Evolutionary conservation across 441 rosid genomes (phyloP), one percentile per base, ranked within the genome.

Genomic region (Syzygium malaccense): DNA sequence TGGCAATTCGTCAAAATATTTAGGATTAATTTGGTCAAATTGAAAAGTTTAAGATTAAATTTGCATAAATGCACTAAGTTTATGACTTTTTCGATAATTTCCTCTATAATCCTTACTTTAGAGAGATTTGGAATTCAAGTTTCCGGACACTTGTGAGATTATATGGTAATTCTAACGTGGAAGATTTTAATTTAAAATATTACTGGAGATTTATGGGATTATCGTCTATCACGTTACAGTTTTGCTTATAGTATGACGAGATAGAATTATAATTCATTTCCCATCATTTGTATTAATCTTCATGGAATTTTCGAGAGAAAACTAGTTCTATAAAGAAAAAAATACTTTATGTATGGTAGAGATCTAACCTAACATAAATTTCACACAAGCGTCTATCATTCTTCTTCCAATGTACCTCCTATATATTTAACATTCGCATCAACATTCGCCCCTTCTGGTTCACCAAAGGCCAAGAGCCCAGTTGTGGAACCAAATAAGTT

Each of bases 1-100:
- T 62, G 20, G 3, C 0, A n/a, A 62, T n/a, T 14, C 0, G 0
- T 30, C 1, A 64, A 30, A 7, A 64, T 3, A 0, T 7, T 64
- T 64, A 64, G 15, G 18, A 30, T 15, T 30, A 30, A 64, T 7
- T 14, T n/a, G 1, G 12, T 7, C 5, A 15, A 64, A 64, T 64
- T 64, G 8, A 30, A 64, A 15, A 1, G 11, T 30, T 30, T 30
- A 33, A 5, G 1, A 15, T 10, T 64, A 4, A 64, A 64, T 64
- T 64, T 7, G 5, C 15, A 64, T 7, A 30, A 64, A 4, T 64
- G 1, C 4, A 4, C 15, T 30, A 30, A 2, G 0, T 30, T 64
- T 7, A 8, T 15, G 1, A 30, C 32, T 25, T 58, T 64, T 64
- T 64, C 32, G 5, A 5, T 30, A n/a, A n/a, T n/a, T 15, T n/a